A percentile compares a stretch with the other conserved stretches of the same genome.
phyloP scores from a whole-genome alignment of 2,329 filamentous ascomycete genomes.

The Arthrobotrys sinensis region DNA sequence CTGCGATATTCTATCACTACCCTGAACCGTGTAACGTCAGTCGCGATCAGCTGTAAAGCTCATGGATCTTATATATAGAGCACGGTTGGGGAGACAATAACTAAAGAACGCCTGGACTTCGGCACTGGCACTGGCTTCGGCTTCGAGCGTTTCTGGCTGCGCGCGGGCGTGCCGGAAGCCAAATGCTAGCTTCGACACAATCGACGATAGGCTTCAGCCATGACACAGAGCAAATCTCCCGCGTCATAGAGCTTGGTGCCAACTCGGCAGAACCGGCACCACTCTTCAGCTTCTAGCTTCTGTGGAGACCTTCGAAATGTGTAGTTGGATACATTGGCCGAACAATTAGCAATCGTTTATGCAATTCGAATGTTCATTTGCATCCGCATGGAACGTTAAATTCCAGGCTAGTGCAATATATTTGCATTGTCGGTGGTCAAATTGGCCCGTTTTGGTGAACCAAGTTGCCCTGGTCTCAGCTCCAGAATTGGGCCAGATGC shows the following conservation, averaged over 20 bases:
- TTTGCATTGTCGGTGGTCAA: not conserved
- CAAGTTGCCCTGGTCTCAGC: not conserved
- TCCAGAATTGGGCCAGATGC: slow-evolving; percentile 4
- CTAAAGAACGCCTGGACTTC: not conserved
- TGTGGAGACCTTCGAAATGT: not conserved
- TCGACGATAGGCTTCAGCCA: slow-evolving; percentile 14
- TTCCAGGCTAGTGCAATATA: slow-evolving; percentile 9
- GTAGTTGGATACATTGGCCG: slow-evolving; percentile 1
- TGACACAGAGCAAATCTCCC: not conserved
- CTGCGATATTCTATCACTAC: slow-evolving; percentile 2
- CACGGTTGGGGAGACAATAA: slow-evolving; percentile 11
- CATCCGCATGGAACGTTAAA: slow-evolving; percentile 16
- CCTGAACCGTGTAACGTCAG: slow-evolving; percentile 17
- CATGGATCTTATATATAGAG: slow-evolving; percentile 10
- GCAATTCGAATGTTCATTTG: slow-evolving; percentile 23
- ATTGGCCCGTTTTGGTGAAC: not conserved
- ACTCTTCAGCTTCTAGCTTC: not conserved
- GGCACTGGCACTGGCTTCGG: not conserved
- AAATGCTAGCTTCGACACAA: slow-evolving; percentile 2
- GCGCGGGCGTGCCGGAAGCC: not conserved
- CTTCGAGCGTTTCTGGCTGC: not conserved
- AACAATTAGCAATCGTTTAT: slow-evolving; percentile 23
- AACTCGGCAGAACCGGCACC: slow-evolving; percentile 18
- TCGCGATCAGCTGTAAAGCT: slow-evolving; percentile 10
- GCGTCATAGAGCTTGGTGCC: slow-evolving; percentile 3